Evolutionary conservation across 2,329 filamentous ascomycete genomes (phyloP).

Genomic region (Cercospora citrullina): DNA sequence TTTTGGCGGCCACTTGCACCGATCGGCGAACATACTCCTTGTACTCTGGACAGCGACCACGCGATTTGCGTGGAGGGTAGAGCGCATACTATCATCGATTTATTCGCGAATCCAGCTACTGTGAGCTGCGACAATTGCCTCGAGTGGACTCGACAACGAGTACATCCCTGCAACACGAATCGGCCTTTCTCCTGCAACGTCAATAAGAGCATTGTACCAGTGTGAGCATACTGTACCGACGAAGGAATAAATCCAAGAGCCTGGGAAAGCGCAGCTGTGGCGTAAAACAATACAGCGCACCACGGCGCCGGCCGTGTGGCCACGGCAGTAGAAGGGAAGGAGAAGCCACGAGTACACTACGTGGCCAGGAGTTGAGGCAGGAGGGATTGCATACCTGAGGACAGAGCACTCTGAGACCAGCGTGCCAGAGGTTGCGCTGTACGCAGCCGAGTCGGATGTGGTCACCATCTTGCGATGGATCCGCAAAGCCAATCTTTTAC

Average conservation of each 20-base stretch:
- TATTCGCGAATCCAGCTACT: not conserved
- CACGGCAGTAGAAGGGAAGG: slow-evolving; percentile 21
- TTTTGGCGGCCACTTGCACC: slow-evolving; percentile 6
- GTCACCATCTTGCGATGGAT: slow-evolving; percentile 53
- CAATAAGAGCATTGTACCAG: not conserved
- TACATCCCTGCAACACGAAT: not conserved
- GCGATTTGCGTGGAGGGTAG: not conserved
- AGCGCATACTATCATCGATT: not conserved
- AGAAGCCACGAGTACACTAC: not conserved
- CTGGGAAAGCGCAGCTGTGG: slow-evolving; percentile 18
- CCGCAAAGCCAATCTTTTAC: slow-evolving; percentile 62
- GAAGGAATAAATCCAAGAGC: not conserved
- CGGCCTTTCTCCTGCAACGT: not conserved
- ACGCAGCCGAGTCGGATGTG: slow-evolving; percentile 27
- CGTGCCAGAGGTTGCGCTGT: slow-evolving; percentile 1
- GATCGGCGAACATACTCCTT: slow-evolving; percentile 1
- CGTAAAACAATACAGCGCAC: slow-evolving; percentile 15
- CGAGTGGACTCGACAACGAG: not conserved
- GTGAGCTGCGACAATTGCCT: not conserved
- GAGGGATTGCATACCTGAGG: not conserved
- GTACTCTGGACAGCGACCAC: not conserved
- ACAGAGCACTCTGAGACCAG: not conserved
- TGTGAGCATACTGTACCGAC: not conserved
- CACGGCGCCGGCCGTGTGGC: slow-evolving; percentile 25
- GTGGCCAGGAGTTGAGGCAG: slow-evolving; percentile 2